Conservation (phyloP, 176 grass and related monocot species). For the Triticum aestivum region IWGSC_CS_RefSeq_v2.1 NC_057810.1:54318391-54318890, state of each 20-base stretch:
- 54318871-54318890: not conserved
- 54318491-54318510: not conserved
- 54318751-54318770: not conserved
- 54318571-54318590: not conserved
- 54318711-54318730: not conserved
- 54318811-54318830: not conserved
- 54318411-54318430: not conserved
- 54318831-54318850: not conserved
- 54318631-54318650: not conserved
- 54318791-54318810: not conserved
- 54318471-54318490: not conserved
- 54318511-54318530: no score
- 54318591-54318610: not conserved
- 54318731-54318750: no score
- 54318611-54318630: not conserved
- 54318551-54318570: not conserved
- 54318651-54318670: not conserved
- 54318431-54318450: not conserved
- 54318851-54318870: not conserved
- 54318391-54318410: no score
- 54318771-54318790: no score
- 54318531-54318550: not conserved
- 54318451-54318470: not conserved
- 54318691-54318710: not conserved
- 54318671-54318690: not conserved